Percentiles rank a stretch among this genome's conserved stretches.
These are phyloP conservation scores for Terana coerulea DNA, from an alignment of 768 basidiomycete species.

Conservation along the genomic window DNA sequence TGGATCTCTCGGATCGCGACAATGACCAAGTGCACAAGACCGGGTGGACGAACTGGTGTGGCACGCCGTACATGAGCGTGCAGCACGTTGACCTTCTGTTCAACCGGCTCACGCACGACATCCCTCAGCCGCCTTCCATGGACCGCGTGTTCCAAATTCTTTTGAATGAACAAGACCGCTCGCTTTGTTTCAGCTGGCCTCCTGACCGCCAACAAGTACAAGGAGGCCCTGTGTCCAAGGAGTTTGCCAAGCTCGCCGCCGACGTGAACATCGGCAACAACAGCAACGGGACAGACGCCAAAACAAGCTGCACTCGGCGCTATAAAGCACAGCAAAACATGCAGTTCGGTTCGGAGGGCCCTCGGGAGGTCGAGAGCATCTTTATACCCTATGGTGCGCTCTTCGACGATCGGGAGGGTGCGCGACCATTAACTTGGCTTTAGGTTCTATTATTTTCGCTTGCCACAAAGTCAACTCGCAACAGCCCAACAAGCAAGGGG, in stretches of 20 bases:
- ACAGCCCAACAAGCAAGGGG: slow-evolving; percentile 25
- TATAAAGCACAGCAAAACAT: slow-evolving; percentile 72
- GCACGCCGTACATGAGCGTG: slow-evolving; percentile 58
- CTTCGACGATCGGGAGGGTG: slow-evolving; percentile 17
- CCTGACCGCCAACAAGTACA: slow-evolving; percentile 45
- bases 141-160: slow-evolving; percentile 79
- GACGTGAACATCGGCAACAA: slow-evolving; percentile 60
- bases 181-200: slow-evolving; percentile 73
- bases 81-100: slow-evolving; percentile 60
- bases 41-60: slow-evolving; percentile 87
- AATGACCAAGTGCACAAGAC: slow-evolving; percentile 75
- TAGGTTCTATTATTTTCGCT: slow-evolving; percentile 68
- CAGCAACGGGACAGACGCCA: slow-evolving; percentile 56
- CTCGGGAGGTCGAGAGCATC: slow-evolving; percentile 75
- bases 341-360: slow-evolving; percentile 40
- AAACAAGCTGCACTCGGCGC: slow-evolving; percentile 83
- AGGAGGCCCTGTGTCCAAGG: slow-evolving; percentile 32
- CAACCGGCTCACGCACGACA: slow-evolving; percentile 50
- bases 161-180: slow-evolving; percentile 52
- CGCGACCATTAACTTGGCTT: slow-evolving; percentile 10
- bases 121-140: slow-evolving; percentile 48
- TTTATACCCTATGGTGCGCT: slow-evolving; percentile 84
- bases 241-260: slow-evolving; percentile 58
- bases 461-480: slow-evolving; percentile 61
- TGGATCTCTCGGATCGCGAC: slow-evolving; percentile 66